phyloP scores from a whole-genome alignment of 352 stramenopile genomes.

The Pythium pyrilobum region DNA sequence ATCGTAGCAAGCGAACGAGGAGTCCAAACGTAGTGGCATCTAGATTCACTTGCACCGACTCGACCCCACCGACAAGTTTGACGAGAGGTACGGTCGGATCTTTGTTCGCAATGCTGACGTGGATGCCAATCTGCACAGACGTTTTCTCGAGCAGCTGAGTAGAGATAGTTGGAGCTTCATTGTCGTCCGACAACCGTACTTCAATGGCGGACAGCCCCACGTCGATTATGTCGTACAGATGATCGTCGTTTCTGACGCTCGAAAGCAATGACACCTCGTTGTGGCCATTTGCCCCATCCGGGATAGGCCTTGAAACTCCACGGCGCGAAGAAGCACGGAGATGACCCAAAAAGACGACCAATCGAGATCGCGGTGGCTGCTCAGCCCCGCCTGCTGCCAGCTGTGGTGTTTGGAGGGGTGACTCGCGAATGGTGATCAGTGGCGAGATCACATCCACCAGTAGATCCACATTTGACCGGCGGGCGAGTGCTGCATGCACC shows the following conservation, averaged over 20 bases:
- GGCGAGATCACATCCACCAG: constrained; percentile 77
- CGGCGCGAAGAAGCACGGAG: constrained; percentile 60
- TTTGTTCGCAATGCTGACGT: constrained; percentile 70
- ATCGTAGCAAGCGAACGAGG: constrained; percentile 53
- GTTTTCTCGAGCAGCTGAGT: constrained; percentile 73
- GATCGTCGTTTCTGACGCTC: constrained; percentile 5
- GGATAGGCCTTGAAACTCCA: constrained; percentile 14
- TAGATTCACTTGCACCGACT: constrained; percentile 70
- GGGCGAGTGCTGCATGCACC: constrained; percentile 55
- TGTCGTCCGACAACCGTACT: constrained; percentile 39
- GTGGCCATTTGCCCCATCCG: neutral
- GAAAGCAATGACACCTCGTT: neutral
- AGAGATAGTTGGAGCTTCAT: constrained; percentile 5
- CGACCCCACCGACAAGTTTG: constrained; percentile 67
- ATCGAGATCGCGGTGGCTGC: constrained; percentile 14
- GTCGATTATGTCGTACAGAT: constrained; percentile 75
- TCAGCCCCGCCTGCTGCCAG: neutral
- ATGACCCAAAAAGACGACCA: constrained; percentile 75
- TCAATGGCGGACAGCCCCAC: constrained; percentile 76
- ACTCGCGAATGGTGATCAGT: constrained; percentile 66
- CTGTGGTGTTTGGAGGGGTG: constrained; percentile 10
- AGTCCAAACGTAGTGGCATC: constrained; percentile 53
- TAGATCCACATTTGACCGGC: constrained; percentile 68
- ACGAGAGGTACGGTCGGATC: constrained; percentile 74
- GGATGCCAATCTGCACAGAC: constrained; percentile 63